Conservation (phyloP, 345 rosid genomes). For the Eucalyptus erythrocorys region DNA sequence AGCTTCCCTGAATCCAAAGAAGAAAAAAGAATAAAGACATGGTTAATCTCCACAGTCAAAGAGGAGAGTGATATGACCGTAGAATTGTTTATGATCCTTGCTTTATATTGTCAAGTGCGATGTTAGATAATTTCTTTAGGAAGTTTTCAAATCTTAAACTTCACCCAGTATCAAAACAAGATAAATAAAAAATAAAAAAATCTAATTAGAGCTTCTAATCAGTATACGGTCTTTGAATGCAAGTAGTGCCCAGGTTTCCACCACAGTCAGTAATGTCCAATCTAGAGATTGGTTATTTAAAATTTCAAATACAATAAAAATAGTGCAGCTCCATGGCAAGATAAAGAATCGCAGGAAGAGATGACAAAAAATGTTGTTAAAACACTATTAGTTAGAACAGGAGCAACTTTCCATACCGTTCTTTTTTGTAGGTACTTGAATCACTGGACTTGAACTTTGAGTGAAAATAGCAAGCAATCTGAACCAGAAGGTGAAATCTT, state of each 20-base stretch:
- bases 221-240: neutral
- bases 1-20: slow-evolving; percentile 42
- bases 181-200: no score
- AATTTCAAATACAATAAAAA: neutral
- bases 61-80: neutral
- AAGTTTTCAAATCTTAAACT: neutral
- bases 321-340: neutral
- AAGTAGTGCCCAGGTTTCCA: neutral
- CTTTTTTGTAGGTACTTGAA: slow-evolving; percentile 59
- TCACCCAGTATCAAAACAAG: neutral
- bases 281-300: neutral
- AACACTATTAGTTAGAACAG: neutral
- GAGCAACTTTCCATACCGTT: slow-evolving; percentile 36
- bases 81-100: neutral
- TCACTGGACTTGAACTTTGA: slow-evolving; percentile 66
- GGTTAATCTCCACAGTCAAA: neutral
- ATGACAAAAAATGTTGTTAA: neutral
- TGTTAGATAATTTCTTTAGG: neutral
- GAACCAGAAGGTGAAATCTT: neutral
- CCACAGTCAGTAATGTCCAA: neutral
- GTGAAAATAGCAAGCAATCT: slow-evolving; percentile 88
- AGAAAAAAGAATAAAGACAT: neutral
- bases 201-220: neutral
- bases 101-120: neutral
- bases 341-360: neutral